Conservation (phyloP, 2,329 filamentous ascomycete genomes). For the Mollisiaceae sp. region DNA sequence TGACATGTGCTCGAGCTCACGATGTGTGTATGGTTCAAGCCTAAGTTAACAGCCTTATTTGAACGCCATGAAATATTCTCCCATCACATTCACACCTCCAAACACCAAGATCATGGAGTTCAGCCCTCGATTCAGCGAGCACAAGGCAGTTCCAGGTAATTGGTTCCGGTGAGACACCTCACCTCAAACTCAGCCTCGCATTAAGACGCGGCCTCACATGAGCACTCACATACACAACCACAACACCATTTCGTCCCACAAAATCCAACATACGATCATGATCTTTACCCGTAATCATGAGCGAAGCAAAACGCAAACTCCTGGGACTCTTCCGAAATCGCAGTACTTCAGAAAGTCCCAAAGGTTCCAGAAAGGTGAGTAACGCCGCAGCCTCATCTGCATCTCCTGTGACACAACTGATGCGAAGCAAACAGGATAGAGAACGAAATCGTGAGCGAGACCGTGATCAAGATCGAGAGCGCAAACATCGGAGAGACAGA, state of each 20-base stretch:
- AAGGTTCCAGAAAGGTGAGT: conserved; percentile 42
- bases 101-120: neutral
- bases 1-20: neutral
- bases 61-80: neutral
- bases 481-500: conserved; percentile 24
- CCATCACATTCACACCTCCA: neutral
- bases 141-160: neutral
- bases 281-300: conserved; percentile 30
- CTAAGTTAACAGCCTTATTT: neutral
- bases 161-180: neutral
- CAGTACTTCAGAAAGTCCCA: conserved; percentile 48
- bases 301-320: conserved; percentile 37
- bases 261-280: conserved; percentile 3
- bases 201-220: conserved; percentile 7
- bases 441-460: conserved; percentile 19
- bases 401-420: conserved; percentile 2
- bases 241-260: neutral
- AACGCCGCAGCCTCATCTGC: conserved; percentile 2
- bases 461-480: conserved; percentile 39
- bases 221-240: conserved; percentile 1
- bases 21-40: neutral
- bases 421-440: neutral
- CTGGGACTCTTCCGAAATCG: conserved; percentile 54
- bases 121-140: neutral
- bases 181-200: conserved; percentile 12